Evolutionary conservation across 148 eudicot genomes (phyloP).

Genomic region (Camellia lanceoleosa): DNA sequence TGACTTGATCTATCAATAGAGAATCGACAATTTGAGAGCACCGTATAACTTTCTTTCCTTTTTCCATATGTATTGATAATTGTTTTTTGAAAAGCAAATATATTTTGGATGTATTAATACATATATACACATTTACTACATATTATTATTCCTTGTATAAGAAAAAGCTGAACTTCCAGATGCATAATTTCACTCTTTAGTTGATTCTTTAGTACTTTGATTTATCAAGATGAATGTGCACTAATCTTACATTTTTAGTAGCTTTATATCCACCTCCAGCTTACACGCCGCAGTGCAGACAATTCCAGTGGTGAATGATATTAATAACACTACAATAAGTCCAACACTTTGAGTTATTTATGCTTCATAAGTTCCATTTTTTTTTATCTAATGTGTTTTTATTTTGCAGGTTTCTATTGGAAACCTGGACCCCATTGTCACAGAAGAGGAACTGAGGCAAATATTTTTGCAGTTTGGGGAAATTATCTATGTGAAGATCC

Average conservation of each 20-base stretch:
- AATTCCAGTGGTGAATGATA: constrained; percentile 66
- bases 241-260: constrained; percentile 29
- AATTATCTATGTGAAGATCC: constrained; percentile 77
- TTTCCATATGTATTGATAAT: background rate
- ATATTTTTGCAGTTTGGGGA: constrained; percentile 87
- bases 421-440: constrained; percentile 79
- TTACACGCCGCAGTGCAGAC: constrained; percentile 63
- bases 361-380: background rate
- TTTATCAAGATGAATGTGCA: background rate
- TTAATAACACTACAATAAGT: constrained; percentile 84
- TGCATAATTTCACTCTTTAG: background rate
- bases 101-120: background rate
- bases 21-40: too few relatives aligned
- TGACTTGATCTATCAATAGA: background rate
- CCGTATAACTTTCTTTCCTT: background rate
- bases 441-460: constrained; percentile 91
- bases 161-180: background rate
- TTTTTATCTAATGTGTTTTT: constrained; percentile 15
- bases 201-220: background rate
- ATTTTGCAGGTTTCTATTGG: constrained; percentile 71
- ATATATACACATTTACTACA: background rate
- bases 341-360: background rate
- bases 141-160: background rate
- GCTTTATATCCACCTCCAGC: constrained; percentile 73
- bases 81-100: too few relatives aligned